A percentile compares a stretch with the other conserved stretches of the same genome.
These are phyloP conservation scores for Lippia alba DNA, from an alignment of 305 asterid genomes.

Conservation along the genomic window DNA sequence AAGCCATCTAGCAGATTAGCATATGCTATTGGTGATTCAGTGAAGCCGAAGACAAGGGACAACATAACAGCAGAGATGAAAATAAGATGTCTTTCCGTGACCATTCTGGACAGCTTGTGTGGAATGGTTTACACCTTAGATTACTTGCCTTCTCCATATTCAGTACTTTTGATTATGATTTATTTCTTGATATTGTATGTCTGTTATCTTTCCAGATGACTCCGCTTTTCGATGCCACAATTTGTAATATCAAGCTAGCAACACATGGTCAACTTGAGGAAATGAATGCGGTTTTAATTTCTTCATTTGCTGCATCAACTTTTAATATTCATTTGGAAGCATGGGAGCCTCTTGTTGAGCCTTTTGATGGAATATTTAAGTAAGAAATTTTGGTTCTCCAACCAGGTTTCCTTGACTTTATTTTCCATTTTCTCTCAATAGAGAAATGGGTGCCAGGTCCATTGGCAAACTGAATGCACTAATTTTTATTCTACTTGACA, in stretches of 20 bases:
- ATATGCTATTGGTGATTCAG: slow-evolving; percentile 86
- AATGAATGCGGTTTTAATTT: slow-evolving; percentile 88
- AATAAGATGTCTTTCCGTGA: slow-evolving; percentile 87
- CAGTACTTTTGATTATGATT: slow-evolving; percentile 25
- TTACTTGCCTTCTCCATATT: slow-evolving; percentile 32
- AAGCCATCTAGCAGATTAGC: slow-evolving; percentile 89
- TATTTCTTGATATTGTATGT: slow-evolving; percentile 39
- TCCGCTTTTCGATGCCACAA: slow-evolving; percentile 95
- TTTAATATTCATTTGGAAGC: slow-evolving; percentile 91
- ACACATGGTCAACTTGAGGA: slow-evolving; percentile 92
- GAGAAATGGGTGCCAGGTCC: slow-evolving; percentile 21
- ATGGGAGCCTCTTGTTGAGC: slow-evolving; percentile 99
- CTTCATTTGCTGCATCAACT: slow-evolving; percentile 96
- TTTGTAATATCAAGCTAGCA: slow-evolving; percentile 94
- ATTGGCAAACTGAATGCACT: slow-evolving; percentile 36
- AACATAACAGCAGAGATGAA: slow-evolving; percentile 95
- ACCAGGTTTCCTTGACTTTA: background rate
- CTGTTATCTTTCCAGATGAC: slow-evolving; percentile 71
- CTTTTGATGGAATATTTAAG: slow-evolving; percentile 98
- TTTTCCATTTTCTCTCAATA: slow-evolving; percentile 4
- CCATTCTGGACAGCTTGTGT: slow-evolving; percentile 91
- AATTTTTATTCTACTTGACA: slow-evolving; percentile 46
- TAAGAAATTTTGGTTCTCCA: slow-evolving; percentile 43
- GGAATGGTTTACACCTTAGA: slow-evolving; percentile 80
- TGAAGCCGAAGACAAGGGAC: slow-evolving; percentile 91